Conservation (phyloP, 352 stramenopile species). For the Pythium aquatile region DNA sequence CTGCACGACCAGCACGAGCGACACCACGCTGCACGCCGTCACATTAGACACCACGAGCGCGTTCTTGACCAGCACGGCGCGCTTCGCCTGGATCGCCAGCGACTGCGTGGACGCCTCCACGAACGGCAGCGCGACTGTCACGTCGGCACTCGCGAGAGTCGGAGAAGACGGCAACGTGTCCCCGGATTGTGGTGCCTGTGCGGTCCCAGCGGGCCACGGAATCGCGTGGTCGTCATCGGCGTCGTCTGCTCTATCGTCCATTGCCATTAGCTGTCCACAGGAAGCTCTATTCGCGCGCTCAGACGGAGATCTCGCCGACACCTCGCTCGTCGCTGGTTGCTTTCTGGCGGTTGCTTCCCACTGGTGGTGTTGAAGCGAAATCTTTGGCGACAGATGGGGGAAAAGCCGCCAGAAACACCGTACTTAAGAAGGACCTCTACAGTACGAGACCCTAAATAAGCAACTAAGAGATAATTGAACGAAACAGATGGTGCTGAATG, state of each 20-base stretch:
- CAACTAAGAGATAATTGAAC: neutral
- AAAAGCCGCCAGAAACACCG: slow-evolving; percentile 11
- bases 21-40: slow-evolving; percentile 38
- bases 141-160: slow-evolving; percentile 40
- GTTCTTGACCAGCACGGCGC: slow-evolving; percentile 63
- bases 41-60: slow-evolving; percentile 70
- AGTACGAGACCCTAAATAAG: neutral
- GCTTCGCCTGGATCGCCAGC: slow-evolving; percentile 69
- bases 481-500: neutral
- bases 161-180: slow-evolving; percentile 57
- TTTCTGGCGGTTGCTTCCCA: neutral
- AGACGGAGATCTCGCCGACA: neutral
- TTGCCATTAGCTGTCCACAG: neutral
- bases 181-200: neutral
- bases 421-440: neutral
- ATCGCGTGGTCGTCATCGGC: neutral
- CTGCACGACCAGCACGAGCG: slow-evolving; percentile 37
- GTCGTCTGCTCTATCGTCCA: slow-evolving; percentile 1
- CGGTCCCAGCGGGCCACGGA: neutral
- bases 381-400: slow-evolving; percentile 27
- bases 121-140: slow-evolving; percentile 55
- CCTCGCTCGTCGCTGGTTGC: neutral
- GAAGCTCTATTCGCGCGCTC: neutral
- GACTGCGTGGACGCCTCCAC: slow-evolving; percentile 46
- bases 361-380: slow-evolving; percentile 32